These are phyloP conservation scores for Ogataea sp. DNA, from an alignment of 805 yeast species.

Conservation along the genomic window DNA sequence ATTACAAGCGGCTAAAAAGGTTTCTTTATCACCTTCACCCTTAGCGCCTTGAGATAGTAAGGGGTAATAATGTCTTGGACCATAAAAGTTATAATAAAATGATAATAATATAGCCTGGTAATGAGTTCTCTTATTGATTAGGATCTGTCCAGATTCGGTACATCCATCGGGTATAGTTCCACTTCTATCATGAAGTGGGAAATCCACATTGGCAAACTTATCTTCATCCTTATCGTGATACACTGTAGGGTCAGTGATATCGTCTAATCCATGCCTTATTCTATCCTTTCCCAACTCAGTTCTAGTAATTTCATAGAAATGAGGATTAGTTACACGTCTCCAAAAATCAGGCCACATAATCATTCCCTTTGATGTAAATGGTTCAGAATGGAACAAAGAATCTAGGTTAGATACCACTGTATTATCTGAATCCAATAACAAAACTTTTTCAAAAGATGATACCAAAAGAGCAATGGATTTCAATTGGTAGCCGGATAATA, in stretches of 20 bases:
- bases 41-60: slow-evolving; percentile 36
- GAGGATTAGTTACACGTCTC: slow-evolving; percentile 48
- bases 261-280: slow-evolving; percentile 22
- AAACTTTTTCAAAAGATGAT: slow-evolving; percentile 44
- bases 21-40: slow-evolving; percentile 57
- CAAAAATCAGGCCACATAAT: slow-evolving; percentile 56
- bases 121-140: slow-evolving; percentile 42
- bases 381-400: slow-evolving; percentile 43
- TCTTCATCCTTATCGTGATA: slow-evolving; percentile 9
- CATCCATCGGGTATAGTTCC: slow-evolving; percentile 48
- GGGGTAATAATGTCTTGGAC: slow-evolving; percentile 40
- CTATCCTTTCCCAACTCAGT: slow-evolving; percentile 23
- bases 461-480: slow-evolving; percentile 41
- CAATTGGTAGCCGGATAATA: slow-evolving; percentile 40
- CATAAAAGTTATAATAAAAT: slow-evolving; percentile 44
- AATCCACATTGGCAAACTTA: slow-evolving; percentile 7
- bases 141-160: slow-evolving; percentile 48
- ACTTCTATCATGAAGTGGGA: slow-evolving; percentile 42
- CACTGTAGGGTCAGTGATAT: slow-evolving; percentile 15
- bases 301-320: slow-evolving; percentile 37
- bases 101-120: slow-evolving; percentile 38
- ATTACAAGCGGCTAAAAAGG: slow-evolving; percentile 45
- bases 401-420: slow-evolving; percentile 42
- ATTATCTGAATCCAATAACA: slow-evolving; percentile 46
- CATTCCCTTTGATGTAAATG: slow-evolving; percentile 43